phyloP scores from a whole-genome alignment of 352 stramenopile genomes.

The Pythium insidiosum region DNA sequence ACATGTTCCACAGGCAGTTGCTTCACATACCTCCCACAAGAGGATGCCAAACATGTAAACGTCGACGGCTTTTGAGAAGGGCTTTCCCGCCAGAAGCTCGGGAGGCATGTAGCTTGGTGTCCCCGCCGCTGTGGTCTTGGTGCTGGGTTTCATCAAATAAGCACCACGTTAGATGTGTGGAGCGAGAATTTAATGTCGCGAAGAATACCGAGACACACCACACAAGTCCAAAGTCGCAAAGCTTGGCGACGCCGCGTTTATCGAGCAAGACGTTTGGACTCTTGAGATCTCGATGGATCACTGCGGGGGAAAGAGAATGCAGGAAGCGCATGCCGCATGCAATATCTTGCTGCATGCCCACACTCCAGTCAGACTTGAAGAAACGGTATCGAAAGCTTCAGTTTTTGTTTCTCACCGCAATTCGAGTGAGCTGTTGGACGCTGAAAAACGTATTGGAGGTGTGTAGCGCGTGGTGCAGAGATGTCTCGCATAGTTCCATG shows the following conservation, averaged over 20 bases:
- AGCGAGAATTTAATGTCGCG: not conserved
- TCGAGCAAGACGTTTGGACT: constrained; percentile 85
- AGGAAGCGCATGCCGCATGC: constrained; percentile 85
- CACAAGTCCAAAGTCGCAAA: constrained; percentile 90
- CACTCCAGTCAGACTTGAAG: not conserved
- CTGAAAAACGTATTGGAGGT: constrained; percentile 39
- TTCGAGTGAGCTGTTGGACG: constrained; percentile 37
- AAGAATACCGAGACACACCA: constrained; percentile 31
- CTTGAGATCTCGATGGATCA: constrained; percentile 91
- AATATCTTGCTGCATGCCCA: constrained; percentile 42
- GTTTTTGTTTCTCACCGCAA: constrained; percentile 23
- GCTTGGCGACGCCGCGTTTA: constrained; percentile 60
- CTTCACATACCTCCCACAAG: constrained; percentile 69
- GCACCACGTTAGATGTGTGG: not conserved
- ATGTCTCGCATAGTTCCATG: constrained; percentile 70
- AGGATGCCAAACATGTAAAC: constrained; percentile 92
- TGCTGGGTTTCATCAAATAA: constrained; percentile 22
- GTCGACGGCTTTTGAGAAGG: constrained; percentile 88
- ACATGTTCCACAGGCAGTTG: not conserved
- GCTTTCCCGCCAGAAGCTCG: constrained; percentile 71
- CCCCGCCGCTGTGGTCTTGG: constrained; percentile 66
- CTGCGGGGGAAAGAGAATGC: constrained; percentile 62
- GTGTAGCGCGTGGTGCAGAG: constrained; percentile 59
- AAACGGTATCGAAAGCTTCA: not conserved
- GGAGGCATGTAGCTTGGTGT: constrained; percentile 89